Evolutionary conservation across 139 green algal genomes (phyloP), one percentile per base, ranked within the genome.

Genomic region (Coccomyxa sp.): DNA sequence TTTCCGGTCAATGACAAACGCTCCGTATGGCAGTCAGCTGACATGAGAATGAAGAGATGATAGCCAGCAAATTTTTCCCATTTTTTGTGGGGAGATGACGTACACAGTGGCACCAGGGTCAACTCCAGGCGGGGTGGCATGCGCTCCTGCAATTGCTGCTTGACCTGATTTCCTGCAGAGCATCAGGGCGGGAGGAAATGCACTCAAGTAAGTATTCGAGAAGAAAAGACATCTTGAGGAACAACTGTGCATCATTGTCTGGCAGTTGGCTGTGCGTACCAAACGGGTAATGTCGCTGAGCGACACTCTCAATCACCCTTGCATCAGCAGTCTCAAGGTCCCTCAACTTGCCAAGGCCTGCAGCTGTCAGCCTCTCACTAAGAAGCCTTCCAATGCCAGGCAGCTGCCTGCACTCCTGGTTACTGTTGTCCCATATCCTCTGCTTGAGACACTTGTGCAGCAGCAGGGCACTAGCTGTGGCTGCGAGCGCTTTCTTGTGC

Each of bases 221-320:
- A 3, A 60, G 13, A 25, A 18, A 59, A 18, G 13, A 27, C 38
- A 57, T 60, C 59, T 14, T 60, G 31, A 21, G 18, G 30, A 1
- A 80, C 13, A 27, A n/a, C 16, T 18, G 59, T 17, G 1, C 31
- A 63, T 32, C 27, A 78, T 27, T 63, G 16, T 59, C 3, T 66
- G 31, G 76, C 32, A 80, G 12, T 28, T 30, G 30, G 14, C 10
- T 17, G 31, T 79, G 66, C 58, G 75, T 79, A 88, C 87, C 91
- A 87, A 94, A 96, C 27, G 93, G 92, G 77, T 92, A 95, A 59
- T 87, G 77, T 25, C 88, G 88, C 82, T 93, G 88, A 0, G 91
- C 84, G 45, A 92, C 57, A 13, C 83, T 66, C 80, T 96, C 93
- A 45, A 96, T 88, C 16, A 86, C 76, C 0, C 91, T 86, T 0